Base-by-base conservation (phyloP, 1,284 basidiomycete species). In the Rhodofomes roseus region DNA sequence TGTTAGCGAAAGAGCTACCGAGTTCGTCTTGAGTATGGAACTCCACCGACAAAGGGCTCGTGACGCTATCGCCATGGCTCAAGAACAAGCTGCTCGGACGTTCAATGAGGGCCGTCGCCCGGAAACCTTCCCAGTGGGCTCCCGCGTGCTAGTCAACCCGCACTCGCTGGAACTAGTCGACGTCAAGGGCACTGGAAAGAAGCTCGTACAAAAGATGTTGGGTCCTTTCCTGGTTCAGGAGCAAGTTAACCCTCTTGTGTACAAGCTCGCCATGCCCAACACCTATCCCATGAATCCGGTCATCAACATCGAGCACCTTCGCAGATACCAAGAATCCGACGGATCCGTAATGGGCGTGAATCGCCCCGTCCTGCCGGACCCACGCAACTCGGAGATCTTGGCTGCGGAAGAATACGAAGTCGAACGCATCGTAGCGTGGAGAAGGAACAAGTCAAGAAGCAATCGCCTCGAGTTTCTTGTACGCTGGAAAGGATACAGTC, bases 191-290 rank as follows among this genome's bases (percentile, higher is more conserved):
- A 63, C 65, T 29, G 73, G 73, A 6, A 52, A 43, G 4, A 76
- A 77, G 56, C 61, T 77, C 3, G 62, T 72, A 0, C 67, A 70
- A n/a, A 39, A 68, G 0, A 60, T 60, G 9, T 66, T 73, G 0
- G 75, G 76, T 6, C 76, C 74, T 0, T 77, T 76, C 59, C 66
- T 68, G 40, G 61, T 77, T 0, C 51, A 66, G 9, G 63, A 74
- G 48, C 56, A 62, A 14, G 58, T 77, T 5, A 71, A 66, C 27
- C 65, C 65, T 0, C 43, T 66, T 0, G 65, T 71, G 0, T 75
- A 75, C 53, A 57, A n/a, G n/a, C n/a, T n/a, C n/a, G n/a, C n/a
- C n/a, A n/a, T n/a, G n/a, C n/a, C n/a, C n/a, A n/a, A n/a, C n/a
- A n/a, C n/a, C n/a, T n/a, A n/a, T n/a, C n/a, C n/a, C n/a, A n/a